Base-by-base conservation (phyloP, 352 stramenopile species). In the Globisporangium radiosum region DNA sequence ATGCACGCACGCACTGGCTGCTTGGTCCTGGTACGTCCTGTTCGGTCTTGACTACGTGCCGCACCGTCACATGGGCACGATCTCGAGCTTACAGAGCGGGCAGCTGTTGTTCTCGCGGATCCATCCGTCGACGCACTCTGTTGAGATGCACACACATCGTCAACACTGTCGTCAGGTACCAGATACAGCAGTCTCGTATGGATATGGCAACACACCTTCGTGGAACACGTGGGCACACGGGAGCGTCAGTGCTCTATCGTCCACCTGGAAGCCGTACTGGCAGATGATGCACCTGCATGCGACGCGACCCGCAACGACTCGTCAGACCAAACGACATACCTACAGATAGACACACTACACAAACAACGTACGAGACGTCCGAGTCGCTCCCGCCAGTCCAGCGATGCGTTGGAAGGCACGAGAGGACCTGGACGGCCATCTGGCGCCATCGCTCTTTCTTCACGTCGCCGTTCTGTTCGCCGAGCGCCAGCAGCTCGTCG, bases 71-170 rank as follows among this genome's bases (percentile, higher is more conserved):
- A 76, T 65, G 43, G 57, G 14, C 39, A 64, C 59, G 36, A 91
- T 88, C 66, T 88, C 73, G 53, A 71, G 52, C 64, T 91, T 91
- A 59, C 81, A 91, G 14, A 91, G 61, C 38, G 81, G 81, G 52
- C 81, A 91, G 66, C 75, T 89, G 56, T 91, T 91, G 65, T 91
- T 88, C 64, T 89, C 75, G 43, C 68, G 78, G 48, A 91, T 76
- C 81, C 81, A 91, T 19, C 76, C 75, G 51, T 62, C 64, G 40
- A 88, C 81, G 63, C 81, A 91, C 60, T 85, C 81, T 88, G 54
- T 13, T 7, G 7, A 13, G 10, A 33, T 33, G 25, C 25, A 39
- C 17, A 48, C 11, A 33, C 10, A 40, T 7, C 5, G n/a, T 17
- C 10, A 50, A 4, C 4, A 42, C 10, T 52, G 48, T 33, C 25